Conservation (phyloP, 2,329 filamentous ascomycete species). For the Aspergillus neotritici region DNA sequence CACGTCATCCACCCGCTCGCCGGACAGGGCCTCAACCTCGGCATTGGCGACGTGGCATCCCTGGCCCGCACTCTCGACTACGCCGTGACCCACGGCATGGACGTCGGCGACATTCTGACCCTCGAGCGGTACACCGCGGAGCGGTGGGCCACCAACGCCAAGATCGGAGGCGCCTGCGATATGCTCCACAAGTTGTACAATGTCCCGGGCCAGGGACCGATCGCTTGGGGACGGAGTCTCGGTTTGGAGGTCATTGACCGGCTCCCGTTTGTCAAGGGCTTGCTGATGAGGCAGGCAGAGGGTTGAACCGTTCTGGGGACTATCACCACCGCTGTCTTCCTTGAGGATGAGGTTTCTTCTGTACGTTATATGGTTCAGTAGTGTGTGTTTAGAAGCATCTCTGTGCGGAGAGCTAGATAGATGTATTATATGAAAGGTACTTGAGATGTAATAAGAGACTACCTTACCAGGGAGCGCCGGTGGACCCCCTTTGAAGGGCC, state of each 20-base stretch:
- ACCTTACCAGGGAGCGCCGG: no score
- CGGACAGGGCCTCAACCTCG: conserved; percentile 90
- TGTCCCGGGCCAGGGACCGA: conserved; percentile 63
- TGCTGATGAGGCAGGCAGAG: conserved; percentile 69
- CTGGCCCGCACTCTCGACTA: conserved; percentile 69
- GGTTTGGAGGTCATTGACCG: conserved; percentile 72
- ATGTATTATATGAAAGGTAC: no score
- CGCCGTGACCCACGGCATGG: conserved; percentile 75
- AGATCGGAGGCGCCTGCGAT: conserved; percentile 72
- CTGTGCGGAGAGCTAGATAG: no score
- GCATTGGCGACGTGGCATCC: conserved; percentile 79
- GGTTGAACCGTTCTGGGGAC: conserved; percentile 14
- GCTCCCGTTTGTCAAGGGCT: conserved; percentile 69
- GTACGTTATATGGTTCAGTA: no score
- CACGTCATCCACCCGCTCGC: conserved; percentile 93
- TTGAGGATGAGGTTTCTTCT: not conserved
- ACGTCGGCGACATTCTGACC: conserved; percentile 71
- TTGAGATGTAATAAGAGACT: no score
- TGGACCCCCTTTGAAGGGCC: no score
- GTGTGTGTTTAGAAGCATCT: no score
- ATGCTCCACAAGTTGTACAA: conserved; percentile 90
- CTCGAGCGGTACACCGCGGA: conserved; percentile 77
- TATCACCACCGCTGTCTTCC: not conserved
- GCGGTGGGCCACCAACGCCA: conserved; percentile 74
- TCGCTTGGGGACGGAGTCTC: conserved; percentile 72